phyloP scores from a whole-genome alignment of 129 eudicot genomes.

The Chrysanthemum lavandulifolium region DNA sequence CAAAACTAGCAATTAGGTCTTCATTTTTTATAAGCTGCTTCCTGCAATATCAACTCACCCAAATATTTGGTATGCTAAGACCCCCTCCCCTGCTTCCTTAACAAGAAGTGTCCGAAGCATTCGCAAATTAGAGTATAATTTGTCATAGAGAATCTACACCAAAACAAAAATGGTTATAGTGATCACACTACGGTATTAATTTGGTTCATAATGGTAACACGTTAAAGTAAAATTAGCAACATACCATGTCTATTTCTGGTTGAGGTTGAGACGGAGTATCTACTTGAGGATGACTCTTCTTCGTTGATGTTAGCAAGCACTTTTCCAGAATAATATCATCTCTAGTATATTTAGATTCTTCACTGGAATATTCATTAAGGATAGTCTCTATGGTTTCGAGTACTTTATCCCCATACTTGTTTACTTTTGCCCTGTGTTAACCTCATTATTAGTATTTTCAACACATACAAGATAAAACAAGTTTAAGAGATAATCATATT shows the following conservation, averaged over 20 bases:
- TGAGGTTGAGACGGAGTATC: slow-evolving; percentile 48
- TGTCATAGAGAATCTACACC: slow-evolving; percentile 53
- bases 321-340: slow-evolving; percentile 62
- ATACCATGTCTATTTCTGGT: slow-evolving; percentile 51
- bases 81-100: slow-evolving; percentile 69
- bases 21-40: neutral
- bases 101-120: slow-evolving; percentile 56
- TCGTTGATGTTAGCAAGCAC: slow-evolving; percentile 45
- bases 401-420: slow-evolving; percentile 70
- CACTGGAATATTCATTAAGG: slow-evolving; percentile 40
- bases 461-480: neutral
- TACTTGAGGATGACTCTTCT: slow-evolving; percentile 37
- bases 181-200: neutral
- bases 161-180: neutral
- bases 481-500: neutral
- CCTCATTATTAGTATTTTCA: neutral
- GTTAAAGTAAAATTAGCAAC: slow-evolving; percentile 1
- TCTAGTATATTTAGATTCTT: slow-evolving; percentile 44
- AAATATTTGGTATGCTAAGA: slow-evolving; percentile 69
- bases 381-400: slow-evolving; percentile 67
- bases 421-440: slow-evolving; percentile 53
- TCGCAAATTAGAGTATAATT: slow-evolving; percentile 53
- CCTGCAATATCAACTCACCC: slow-evolving; percentile 37
- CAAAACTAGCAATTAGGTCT: too few relatives aligned
- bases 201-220: neutral